Evolutionary conservation across 2,329 filamentous ascomycete species (phyloP).

Genomic region (Claviceps fusiformis): DNA sequence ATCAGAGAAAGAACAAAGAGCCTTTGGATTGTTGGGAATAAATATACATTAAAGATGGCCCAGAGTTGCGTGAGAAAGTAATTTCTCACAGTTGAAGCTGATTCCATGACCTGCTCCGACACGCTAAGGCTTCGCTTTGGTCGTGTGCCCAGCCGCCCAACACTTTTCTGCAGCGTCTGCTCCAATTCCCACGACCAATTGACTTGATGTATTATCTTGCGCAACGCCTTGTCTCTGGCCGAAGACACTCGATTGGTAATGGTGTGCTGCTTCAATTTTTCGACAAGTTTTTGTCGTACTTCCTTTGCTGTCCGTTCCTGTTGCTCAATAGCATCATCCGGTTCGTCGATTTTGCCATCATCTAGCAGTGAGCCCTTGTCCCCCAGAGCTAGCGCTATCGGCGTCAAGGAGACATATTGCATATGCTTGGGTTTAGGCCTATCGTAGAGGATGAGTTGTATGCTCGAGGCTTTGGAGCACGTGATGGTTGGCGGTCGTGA

Average conservation of each 20-base stretch:
- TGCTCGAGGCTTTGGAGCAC: slow-evolving; percentile 56
- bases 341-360: slow-evolving; percentile 26
- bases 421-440: slow-evolving; percentile 73
- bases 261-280: slow-evolving; percentile 81
- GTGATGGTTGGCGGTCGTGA: slow-evolving; percentile 55
- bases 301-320: slow-evolving; percentile 45
- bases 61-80: slow-evolving; percentile 55
- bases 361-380: slow-evolving; percentile 45
- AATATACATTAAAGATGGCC: slow-evolving; percentile 57
- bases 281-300: slow-evolving; percentile 53
- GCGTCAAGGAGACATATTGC: slow-evolving; percentile 89
- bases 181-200: slow-evolving; percentile 93
- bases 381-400: slow-evolving; percentile 74
- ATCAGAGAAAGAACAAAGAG: slow-evolving; percentile 69
- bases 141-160: slow-evolving; percentile 67
- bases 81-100: slow-evolving; percentile 74
- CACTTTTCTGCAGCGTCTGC: slow-evolving; percentile 75
- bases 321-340: slow-evolving; percentile 60
- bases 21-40: slow-evolving; percentile 62
- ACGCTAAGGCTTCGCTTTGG: slow-evolving; percentile 80
- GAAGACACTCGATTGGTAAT: slow-evolving; percentile 66
- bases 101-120: slow-evolving; percentile 86
- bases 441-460: slow-evolving; percentile 84
- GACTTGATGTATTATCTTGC: slow-evolving; percentile 78
- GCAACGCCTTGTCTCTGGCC: slow-evolving; percentile 67